Percentiles rank a stretch among this genome's conserved stretches.
These are phyloP conservation scores for Boletus barrowsii DNA, from an alignment of 768 basidiomycete species.

Conservation along the genomic window DNA sequence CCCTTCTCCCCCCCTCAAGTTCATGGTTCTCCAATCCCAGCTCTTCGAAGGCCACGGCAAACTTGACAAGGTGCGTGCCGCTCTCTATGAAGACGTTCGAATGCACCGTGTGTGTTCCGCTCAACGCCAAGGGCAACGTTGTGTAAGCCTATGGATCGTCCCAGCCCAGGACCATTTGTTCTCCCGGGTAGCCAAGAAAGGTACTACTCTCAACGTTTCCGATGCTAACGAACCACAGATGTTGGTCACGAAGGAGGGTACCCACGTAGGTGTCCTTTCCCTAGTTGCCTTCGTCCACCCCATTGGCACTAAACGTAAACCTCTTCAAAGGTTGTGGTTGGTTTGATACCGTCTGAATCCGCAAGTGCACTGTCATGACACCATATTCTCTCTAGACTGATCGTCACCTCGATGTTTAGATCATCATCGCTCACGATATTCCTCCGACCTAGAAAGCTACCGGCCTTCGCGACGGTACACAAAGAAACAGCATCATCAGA, in stretches of 20 bases:
- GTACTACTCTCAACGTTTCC: slow-evolving; percentile 21
- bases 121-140: background rate
- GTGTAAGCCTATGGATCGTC: background rate
- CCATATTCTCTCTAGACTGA: background rate
- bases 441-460: slow-evolving; percentile 34
- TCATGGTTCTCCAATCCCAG: background rate
- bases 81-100: slow-evolving; percentile 28
- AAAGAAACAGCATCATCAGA: slow-evolving; percentile 4
- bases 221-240: slow-evolving; percentile 8
- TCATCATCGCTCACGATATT: slow-evolving; percentile 34
- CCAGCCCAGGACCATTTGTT: slow-evolving; percentile 29
- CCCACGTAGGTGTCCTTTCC: slow-evolving; percentile 5
- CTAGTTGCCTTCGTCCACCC: no score
- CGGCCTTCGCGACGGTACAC: slow-evolving; percentile 39
- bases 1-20: no score
- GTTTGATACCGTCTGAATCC: slow-evolving; percentile 28
- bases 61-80: slow-evolving; percentile 27
- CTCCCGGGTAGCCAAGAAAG: slow-evolving; percentile 27
- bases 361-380: slow-evolving; percentile 13
- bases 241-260: slow-evolving; percentile 19
- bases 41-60: slow-evolving; percentile 24
- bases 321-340: slow-evolving; percentile 18
- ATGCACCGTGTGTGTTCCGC: slow-evolving; percentile 25
- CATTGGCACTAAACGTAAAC: background rate
- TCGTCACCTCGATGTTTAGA: slow-evolving; percentile 19